Percentiles rank a stretch among this genome's conserved stretches.
Conservation (phyloP, 495 filamentous ascomycete genomes). For the Xylaria longipes region DNA sequence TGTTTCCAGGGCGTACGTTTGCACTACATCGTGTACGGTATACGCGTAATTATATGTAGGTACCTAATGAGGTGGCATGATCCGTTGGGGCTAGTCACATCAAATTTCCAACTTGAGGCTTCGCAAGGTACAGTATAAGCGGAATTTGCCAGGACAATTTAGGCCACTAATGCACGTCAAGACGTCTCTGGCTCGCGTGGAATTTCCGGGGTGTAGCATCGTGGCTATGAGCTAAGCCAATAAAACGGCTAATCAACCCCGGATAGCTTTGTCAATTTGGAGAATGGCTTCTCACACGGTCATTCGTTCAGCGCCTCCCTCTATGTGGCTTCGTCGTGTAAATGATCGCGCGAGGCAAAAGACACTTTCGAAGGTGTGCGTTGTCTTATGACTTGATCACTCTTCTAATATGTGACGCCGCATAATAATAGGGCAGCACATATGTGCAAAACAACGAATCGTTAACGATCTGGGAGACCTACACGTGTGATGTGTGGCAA, state of each 20-base stretch:
- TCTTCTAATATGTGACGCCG: not conserved
- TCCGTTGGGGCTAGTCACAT: not conserved
- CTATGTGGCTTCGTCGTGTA: not conserved
- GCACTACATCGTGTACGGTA: not conserved
- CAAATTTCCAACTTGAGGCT: not conserved
- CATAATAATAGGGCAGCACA: not conserved
- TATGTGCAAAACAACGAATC: not conserved
- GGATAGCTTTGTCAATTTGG: not conserved
- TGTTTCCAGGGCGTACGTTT: not conserved
- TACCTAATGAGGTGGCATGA: not conserved
- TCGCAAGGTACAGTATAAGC: not conserved
- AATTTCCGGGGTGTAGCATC: constrained; percentile 23
- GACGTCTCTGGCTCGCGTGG: not conserved
- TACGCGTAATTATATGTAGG: no score
- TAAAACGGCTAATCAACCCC: constrained; percentile 17
- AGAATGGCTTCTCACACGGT: not conserved
- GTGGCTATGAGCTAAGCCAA: constrained; percentile 33
- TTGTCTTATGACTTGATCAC: not conserved
- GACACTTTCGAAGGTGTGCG: not conserved
- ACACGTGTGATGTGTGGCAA: not conserved
- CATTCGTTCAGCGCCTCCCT: not conserved
- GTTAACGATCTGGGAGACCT: not conserved
- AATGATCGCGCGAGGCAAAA: not conserved
- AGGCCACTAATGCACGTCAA: constrained; percentile 15
- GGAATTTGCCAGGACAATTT: constrained; percentile 2